Percentiles rank a stretch among this genome's conserved stretches.
phyloP scores from a whole-genome alignment of 2,329 filamentous ascomycete species.

The Colletotrichum zoysiae region DNA sequence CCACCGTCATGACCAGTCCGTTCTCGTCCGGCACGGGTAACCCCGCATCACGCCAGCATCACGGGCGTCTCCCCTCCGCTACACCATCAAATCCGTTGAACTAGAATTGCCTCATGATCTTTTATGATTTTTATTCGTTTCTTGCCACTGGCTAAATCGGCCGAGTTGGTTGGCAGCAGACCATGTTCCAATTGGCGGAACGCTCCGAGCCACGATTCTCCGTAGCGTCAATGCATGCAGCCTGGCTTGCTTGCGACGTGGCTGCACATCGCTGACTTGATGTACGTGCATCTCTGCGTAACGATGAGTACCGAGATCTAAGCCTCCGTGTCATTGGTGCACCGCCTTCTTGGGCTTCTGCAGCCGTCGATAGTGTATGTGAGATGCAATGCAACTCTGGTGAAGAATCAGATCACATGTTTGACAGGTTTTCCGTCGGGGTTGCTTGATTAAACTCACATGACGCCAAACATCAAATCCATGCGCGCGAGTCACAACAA shows the following conservation, averaged over 20 bases:
- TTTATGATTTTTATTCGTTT: too few relatives aligned
- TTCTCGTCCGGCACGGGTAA: too few relatives aligned
- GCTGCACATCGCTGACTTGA: background rate
- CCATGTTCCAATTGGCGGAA: conserved; percentile 5
- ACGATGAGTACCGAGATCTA: background rate
- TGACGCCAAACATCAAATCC: background rate
- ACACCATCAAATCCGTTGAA: too few relatives aligned
- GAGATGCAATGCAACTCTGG: background rate
- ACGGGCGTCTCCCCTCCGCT: too few relatives aligned
- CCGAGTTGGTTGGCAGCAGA: too few relatives aligned
- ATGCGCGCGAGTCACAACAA: background rate
- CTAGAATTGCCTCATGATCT: too few relatives aligned
- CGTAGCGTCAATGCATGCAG: background rate
- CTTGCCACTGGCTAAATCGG: too few relatives aligned
- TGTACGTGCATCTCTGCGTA: background rate
- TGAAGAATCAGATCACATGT: background rate
- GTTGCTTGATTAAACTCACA: conserved; percentile 12
- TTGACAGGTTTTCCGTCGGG: background rate
- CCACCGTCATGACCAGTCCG: too few relatives aligned
- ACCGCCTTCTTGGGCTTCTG: background rate
- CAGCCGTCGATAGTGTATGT: conserved; percentile 4
- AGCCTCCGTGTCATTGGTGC: background rate
- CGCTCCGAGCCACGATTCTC: background rate
- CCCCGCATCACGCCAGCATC: too few relatives aligned
- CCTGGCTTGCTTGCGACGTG: conserved; percentile 1